Base-by-base conservation (phyloP, 2,329 filamentous ascomycete genomes). In the Fusarium sp. region DNA sequence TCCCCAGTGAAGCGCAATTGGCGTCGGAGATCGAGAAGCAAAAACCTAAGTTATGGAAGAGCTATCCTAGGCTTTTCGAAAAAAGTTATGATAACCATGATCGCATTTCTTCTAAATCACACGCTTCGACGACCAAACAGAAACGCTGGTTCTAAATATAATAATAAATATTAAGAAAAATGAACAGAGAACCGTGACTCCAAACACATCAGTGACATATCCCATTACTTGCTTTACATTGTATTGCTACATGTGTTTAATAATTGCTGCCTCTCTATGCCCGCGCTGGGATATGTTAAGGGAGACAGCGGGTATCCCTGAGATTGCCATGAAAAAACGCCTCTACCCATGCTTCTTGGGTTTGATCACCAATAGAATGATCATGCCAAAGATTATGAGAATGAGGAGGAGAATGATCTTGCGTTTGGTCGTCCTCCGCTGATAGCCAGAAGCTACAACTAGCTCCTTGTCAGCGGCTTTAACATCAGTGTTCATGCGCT, bases 391-490 rank as follows among this genome's bases (percentile, higher is more conserved):
- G 59, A 99, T 92, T 28, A 98, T 83, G 32, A 99, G 85, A 12
- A 97, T 83, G 26, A 99, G 86, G n/a, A 99, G 85, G 45, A 99
- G 87, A 64, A 99, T 96, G 54, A 97, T 91, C 85, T 98, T 98
- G 75, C 96, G 89, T 85, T 98, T 99, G 28, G 94, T 95, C 58
- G 92, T 93, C 80, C 91, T 92, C 81, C 90, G 91, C 85, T 99
- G 96, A 80, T 98, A 98, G 24, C 93, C 93, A 9, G 93, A 95
- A 20, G 96, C 93, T 64, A 97, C 91, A 71, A 91, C 94, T 62
- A 99, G 88, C 84, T 99, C 96, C 82, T 96, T 96, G 71, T 98
- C 94, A 7, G 96, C 96, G 26, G 89, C 93, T 81, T 98, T 97
- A 66, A 99, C 94, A 79, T 98, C 95, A 26, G 91, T 92, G n/a